These are phyloP conservation scores for Malassezia cuniculi DNA, from an alignment of 1,284 basidiomycete species.

Conservation along the genomic window DNA sequence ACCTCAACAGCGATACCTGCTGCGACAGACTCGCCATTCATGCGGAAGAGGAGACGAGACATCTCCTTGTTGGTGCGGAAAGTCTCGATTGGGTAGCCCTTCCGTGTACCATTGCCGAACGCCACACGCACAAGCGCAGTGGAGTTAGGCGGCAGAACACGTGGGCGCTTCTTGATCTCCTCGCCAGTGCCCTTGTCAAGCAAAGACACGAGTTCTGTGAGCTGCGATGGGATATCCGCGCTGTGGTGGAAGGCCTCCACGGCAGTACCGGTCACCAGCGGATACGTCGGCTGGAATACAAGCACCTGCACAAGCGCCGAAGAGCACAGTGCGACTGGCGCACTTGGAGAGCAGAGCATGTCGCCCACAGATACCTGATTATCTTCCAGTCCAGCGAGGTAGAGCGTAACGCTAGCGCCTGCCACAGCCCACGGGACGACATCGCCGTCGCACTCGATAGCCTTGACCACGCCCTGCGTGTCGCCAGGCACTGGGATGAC, in stretches of 20 bases:
- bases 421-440: slow-evolving; percentile 74
- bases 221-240: slow-evolving; percentile 72
- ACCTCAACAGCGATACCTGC: slow-evolving; percentile 55
- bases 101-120: slow-evolving; percentile 21
- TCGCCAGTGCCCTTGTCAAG: slow-evolving; percentile 66
- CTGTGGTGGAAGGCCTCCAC: slow-evolving; percentile 82
- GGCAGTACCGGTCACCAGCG: slow-evolving; percentile 73
- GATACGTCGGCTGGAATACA: slow-evolving; percentile 79
- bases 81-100: slow-evolving; percentile 52
- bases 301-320: slow-evolving; percentile 76
- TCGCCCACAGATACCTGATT: slow-evolving; percentile 72
- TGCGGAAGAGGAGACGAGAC: slow-evolving; percentile 74
- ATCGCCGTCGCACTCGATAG: slow-evolving; percentile 72
- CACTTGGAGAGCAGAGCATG: slow-evolving; percentile 63
- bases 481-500: slow-evolving; percentile 80
- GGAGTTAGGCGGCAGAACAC: slow-evolving; percentile 63
- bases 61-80: slow-evolving; percentile 88
- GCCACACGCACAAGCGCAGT: slow-evolving; percentile 73
- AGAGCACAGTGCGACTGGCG: slow-evolving; percentile 59
- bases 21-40: slow-evolving; percentile 72
- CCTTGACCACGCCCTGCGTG: slow-evolving; percentile 71
- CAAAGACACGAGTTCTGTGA: slow-evolving; percentile 64
- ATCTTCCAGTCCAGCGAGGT: slow-evolving; percentile 70
- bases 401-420: slow-evolving; percentile 74
- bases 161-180: slow-evolving; percentile 63